Conservation (phyloP, 768 basidiomycete genomes). For the Boletus pseudopeckii region DNA sequence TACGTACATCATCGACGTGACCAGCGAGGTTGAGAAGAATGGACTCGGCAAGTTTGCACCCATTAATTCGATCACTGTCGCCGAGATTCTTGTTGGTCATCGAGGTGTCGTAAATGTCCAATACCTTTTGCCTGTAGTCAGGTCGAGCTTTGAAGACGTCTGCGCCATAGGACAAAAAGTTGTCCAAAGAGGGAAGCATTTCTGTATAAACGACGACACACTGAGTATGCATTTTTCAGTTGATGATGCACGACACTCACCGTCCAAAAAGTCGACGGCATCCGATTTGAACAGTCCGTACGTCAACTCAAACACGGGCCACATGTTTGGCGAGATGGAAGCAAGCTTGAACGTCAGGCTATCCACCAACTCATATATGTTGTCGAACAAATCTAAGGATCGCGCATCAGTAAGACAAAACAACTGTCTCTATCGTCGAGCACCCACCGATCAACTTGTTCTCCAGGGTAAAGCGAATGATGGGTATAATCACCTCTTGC, state of each 20-base stretch:
- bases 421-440: not conserved
- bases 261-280: slow-evolving; percentile 84
- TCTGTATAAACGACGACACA: slow-evolving; percentile 41
- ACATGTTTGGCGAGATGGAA: slow-evolving; percentile 75
- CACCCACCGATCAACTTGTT: slow-evolving; percentile 68
- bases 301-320: slow-evolving; percentile 82
- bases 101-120: slow-evolving; percentile 80
- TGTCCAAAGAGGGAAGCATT: slow-evolving; percentile 85
- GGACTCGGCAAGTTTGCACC: slow-evolving; percentile 81
- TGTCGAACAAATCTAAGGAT: slow-evolving; percentile 72
- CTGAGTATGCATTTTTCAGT: not conserved
- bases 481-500: slow-evolving; percentile 78
- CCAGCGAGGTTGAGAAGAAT: slow-evolving; percentile 78
- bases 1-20: slow-evolving; percentile 69
- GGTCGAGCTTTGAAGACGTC: slow-evolving; percentile 68
- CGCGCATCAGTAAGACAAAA: not conserved
- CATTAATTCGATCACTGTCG: slow-evolving; percentile 80
- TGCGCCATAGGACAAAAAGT: slow-evolving; percentile 81
- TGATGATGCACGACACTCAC: slow-evolving; percentile 35
- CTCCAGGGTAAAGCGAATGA: slow-evolving; percentile 73
- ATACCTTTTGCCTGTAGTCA: slow-evolving; percentile 74
- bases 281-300: slow-evolving; percentile 81
- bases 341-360: slow-evolving; percentile 79
- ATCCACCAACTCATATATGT: slow-evolving; percentile 83
- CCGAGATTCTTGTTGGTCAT: slow-evolving; percentile 71